Evolutionary conservation across 768 basidiomycete genomes (phyloP), one percentile per base, ranked within the genome.

Genomic region (Collybia sordida): DNA sequence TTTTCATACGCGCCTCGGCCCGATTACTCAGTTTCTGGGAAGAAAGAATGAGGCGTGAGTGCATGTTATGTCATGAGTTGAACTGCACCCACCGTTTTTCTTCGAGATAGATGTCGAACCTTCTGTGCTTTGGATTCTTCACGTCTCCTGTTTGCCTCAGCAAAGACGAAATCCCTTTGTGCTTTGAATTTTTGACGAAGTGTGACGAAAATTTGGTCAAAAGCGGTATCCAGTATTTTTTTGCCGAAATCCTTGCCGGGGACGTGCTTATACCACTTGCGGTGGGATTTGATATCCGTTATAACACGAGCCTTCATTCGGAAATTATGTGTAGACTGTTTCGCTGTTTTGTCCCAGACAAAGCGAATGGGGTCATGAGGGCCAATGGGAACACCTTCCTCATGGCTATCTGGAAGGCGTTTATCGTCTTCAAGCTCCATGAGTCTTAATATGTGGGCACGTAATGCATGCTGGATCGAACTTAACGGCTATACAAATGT

Each of bases 341-440:
- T 86, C 9, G 79, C 72, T 2, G 88, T 90, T 63, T 87, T 88
- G 53, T 85, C 82, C 88, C 88, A 90, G 3, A 88, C 83, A 55
- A 90, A 90, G 17, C 88, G 83, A 12, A 90, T 72, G 1, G 86
- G 79, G n/a, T 83, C 77, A 18, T 72, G 62, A 9, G 70, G 58
- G 2, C 66, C 69, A 1, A 83, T 57, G 3, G 66, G 58, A 9
- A 64, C 68, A 14, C 80, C 83, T 58, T 90, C 87, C 8, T 59
- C 56, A 57, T 87, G 80, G 45, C 78, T 81, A 49, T 80, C 79
- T 0, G 88, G 88, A 6, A 90, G 68, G 1, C 76, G 61, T 51
- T 81, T 80, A 56, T 82, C 85, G 31, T 64, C 73, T 6, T 76
- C 71, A 4, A 86, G 50, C 17, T 72, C 67, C 83, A 90, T 86